A percentile compares a stretch with the other conserved stretches of the same genome.
Conservation (phyloP, 1,139 yeast species). For the Suhomyces panamericanus region DNA sequence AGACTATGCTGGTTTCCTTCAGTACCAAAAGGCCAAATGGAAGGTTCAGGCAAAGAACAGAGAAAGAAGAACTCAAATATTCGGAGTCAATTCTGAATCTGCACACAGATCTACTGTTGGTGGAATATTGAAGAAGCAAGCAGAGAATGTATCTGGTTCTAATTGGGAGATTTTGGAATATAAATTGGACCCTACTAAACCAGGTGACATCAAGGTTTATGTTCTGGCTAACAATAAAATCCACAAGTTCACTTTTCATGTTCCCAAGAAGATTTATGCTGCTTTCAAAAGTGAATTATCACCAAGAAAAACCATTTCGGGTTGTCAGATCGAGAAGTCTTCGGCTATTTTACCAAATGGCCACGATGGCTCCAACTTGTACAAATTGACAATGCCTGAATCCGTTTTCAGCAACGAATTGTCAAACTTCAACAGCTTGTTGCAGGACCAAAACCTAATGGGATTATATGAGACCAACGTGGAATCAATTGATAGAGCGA, state of each 20-base stretch:
- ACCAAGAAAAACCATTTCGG: constrained; percentile 47
- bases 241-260: constrained; percentile 69
- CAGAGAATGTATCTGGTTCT: constrained; percentile 71
- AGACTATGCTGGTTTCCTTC: constrained; percentile 76
- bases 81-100: constrained; percentile 63
- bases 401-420: constrained; percentile 55
- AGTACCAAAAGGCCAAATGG: constrained; percentile 87
- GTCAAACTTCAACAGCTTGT: constrained; percentile 58
- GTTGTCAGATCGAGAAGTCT: constrained; percentile 61
- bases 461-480: constrained; percentile 82
- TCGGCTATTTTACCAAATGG: constrained; percentile 71
- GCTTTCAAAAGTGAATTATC: constrained; percentile 57
- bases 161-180: constrained; percentile 87
- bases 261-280: constrained; percentile 73
- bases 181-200: constrained; percentile 52
- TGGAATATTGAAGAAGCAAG: constrained; percentile 70
- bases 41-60: constrained; percentile 67
- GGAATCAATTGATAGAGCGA: constrained; percentile 66
- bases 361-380: constrained; percentile 55
- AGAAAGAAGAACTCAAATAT: constrained; percentile 69
- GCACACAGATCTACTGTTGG: constrained; percentile 58
- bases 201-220: constrained; percentile 77
- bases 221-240: constrained; percentile 70
- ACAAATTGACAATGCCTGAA: constrained; percentile 70
- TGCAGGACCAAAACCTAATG: constrained; percentile 61